These are phyloP conservation scores for Fusarium lateritium DNA, from an alignment of 2,329 filamentous ascomycete genomes.

Conservation along the genomic window DNA sequence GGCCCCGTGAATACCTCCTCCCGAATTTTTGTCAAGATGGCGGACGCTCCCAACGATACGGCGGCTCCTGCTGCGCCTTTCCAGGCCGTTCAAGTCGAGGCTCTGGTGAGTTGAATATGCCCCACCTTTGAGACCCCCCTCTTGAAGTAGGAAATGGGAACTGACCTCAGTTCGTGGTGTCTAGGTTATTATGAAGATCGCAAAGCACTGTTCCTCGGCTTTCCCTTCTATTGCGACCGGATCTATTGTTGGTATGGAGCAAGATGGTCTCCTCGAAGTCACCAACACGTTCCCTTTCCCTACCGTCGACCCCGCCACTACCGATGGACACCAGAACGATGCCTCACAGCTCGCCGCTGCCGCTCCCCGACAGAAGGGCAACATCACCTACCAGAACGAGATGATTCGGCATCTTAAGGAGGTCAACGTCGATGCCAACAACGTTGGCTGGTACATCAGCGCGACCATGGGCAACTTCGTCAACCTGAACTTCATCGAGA, in stretches of 20 bases:
- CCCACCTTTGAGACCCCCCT: conserved; percentile 54
- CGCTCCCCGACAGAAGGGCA: conserved; percentile 92
- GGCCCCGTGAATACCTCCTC: conserved; percentile 41
- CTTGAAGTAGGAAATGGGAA: conserved; percentile 43
- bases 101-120: conserved; percentile 77
- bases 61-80: conserved; percentile 67
- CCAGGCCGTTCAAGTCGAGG: conserved; percentile 93
- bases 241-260: conserved; percentile 94
- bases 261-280: conserved; percentile 83
- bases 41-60: conserved; percentile 71
- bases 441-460: conserved; percentile 98
- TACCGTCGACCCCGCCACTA: conserved; percentile 77
- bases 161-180: conserved; percentile 41
- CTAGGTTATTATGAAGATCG: conserved; percentile 96
- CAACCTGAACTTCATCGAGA: conserved; percentile 95
- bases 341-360: conserved; percentile 84
- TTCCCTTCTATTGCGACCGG: conserved; percentile 94
- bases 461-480: conserved; percentile 99
- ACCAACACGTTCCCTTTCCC: conserved; percentile 98
- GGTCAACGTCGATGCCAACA: conserved; percentile 98
- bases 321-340: conserved; percentile 82
- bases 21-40: conserved; percentile 64
- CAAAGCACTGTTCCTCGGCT: conserved; percentile 90
- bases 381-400: conserved; percentile 89
- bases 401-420: conserved; percentile 98